Base-by-base conservation (phyloP, 1,284 basidiomycete genomes). In the Ustilago crameri region DNA sequence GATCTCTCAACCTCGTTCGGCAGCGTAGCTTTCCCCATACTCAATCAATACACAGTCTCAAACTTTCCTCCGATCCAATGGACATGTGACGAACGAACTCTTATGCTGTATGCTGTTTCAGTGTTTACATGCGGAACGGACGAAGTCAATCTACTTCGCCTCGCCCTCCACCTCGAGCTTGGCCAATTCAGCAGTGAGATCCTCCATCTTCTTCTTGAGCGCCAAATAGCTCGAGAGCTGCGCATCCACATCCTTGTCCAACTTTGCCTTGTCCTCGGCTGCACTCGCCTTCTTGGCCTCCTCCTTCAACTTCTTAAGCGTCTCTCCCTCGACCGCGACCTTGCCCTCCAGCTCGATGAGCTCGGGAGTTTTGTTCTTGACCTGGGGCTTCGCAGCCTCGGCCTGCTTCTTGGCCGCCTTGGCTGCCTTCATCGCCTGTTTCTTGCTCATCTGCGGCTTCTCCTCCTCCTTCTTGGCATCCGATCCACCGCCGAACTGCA, bases 401-500 rank as follows among this genome's bases (percentile, higher is more conserved):
- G 66, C 62, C 1, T 64, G 65, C 60, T 80, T 80, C 51, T 80
- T 79, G 14, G 71, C 74, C 26, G 72, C 75, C 56, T 82, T 82
- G 42, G 77, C 78, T 54, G 62, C 63, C 71, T 81, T 81, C 50
- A 73, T 75, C 34, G 75, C 77, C 43, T 73, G 64, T 60, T 78
- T 81, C 62, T 82, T 82, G 75, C 78, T 80, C 58, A 82, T 55
- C 37, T 66, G 55, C 17, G 75, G 79, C 56, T 59, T 64, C 38
- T 69, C 66, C 27, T 56, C 69, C 34, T 62, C 51, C 49, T 50
- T 61, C 20, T 59, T 59, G 18, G 30, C 68, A 5, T 54, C 58
- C 1, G 83, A 75, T 58, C 78, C 86, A 14, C 93, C 93, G 18
- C 91, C 91, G 76, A 95, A 98, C 84, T 90, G 89, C 47, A 85